These are phyloP conservation scores for Chionographis japonica DNA, from an alignment of 106 monocot species.

Conservation along the genomic window DNA sequence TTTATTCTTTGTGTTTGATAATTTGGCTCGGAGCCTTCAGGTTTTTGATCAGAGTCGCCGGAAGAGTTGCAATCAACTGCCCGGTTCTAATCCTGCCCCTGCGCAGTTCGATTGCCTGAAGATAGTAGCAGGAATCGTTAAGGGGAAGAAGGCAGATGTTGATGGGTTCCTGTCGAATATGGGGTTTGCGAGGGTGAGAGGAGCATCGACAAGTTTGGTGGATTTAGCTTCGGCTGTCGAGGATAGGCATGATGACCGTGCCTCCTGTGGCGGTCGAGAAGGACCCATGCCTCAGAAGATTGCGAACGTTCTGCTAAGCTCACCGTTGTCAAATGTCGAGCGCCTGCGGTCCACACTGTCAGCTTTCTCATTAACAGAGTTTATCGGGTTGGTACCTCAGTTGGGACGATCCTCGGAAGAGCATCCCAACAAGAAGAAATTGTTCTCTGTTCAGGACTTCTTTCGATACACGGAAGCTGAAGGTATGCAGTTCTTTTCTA, in stretches of 20 bases:
- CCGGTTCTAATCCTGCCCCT: background rate
- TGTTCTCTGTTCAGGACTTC: constrained; percentile 58
- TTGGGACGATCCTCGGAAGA: constrained; percentile 28
- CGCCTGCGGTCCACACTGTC: constrained; percentile 24
- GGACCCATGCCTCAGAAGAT: constrained; percentile 24
- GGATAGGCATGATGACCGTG: constrained; percentile 7
- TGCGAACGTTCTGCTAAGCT: constrained; percentile 21
- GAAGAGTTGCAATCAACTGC: background rate
- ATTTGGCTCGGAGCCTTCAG: constrained; percentile 18
- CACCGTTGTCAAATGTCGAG: constrained; percentile 37
- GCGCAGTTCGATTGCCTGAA: constrained; percentile 20
- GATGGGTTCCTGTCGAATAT: constrained; percentile 23
- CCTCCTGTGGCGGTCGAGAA: constrained; percentile 2
- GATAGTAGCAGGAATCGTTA: constrained; percentile 7
- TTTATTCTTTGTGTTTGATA: constrained; percentile 15
- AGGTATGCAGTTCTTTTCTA: constrained; percentile 19
- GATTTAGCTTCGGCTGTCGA: constrained; percentile 13
- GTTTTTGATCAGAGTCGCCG: constrained; percentile 14
- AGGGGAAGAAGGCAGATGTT: constrained; percentile 15
- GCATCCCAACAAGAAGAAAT: constrained; percentile 48
- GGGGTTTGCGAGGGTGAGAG: constrained; percentile 35
- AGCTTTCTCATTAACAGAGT: constrained; percentile 22
- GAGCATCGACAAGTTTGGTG: constrained; percentile 17
- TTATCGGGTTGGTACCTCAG: constrained; percentile 33
- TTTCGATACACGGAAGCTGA: constrained; percentile 42